Base-by-base conservation (phyloP, 352 stramenopile species). In the Phytophthora sansomeana region DNA sequence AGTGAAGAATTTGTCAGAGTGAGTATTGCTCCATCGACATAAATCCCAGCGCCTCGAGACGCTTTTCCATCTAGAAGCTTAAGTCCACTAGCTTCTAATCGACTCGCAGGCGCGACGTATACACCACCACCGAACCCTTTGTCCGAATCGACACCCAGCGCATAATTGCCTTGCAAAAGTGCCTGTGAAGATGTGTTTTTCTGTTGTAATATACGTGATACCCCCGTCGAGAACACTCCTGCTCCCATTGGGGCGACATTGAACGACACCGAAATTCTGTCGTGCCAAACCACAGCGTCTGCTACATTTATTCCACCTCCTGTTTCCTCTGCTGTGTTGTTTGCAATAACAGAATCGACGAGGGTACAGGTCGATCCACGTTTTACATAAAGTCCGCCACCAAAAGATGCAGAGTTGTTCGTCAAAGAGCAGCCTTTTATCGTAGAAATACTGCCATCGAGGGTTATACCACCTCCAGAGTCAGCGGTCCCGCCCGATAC, bases 231-330 rank as follows among this genome's bases (percentile, higher is more conserved):
- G 36, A 58, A 82, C 9, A 82, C 44, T 10, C 76, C 76, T 8
- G 47, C 76, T 9, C 76, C 76, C 10, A 26, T 52, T 3, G 59
- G 56, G 30, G 76, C 74, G 6, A 35, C 35, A 24, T 82, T 84
- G 0, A 29, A 41, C 1, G 64, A 24, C 4, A 84, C 42, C 4
- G 58, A 72, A 11, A 80, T 14, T 5, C 55, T 39, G 6, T 68
- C 30, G 38, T 84, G 76, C 10, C 39, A 36, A 14, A 84, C 19
- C 3, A 10, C 32, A 21, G 74, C 77, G 14, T 64, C 44, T 2
- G 44, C 30, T 17, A 76, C 43, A 16, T 35, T 41, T 11, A 77
- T 54, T 0, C 75, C 75, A 10, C 69, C 75, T 21, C 75, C 75
- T 7, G 19, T 55, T 21, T 49, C 1, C 6, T 39, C 35, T 9